Conservation (phyloP, 1,284 basidiomycete genomes). For the Trametes versicolor region DNA sequence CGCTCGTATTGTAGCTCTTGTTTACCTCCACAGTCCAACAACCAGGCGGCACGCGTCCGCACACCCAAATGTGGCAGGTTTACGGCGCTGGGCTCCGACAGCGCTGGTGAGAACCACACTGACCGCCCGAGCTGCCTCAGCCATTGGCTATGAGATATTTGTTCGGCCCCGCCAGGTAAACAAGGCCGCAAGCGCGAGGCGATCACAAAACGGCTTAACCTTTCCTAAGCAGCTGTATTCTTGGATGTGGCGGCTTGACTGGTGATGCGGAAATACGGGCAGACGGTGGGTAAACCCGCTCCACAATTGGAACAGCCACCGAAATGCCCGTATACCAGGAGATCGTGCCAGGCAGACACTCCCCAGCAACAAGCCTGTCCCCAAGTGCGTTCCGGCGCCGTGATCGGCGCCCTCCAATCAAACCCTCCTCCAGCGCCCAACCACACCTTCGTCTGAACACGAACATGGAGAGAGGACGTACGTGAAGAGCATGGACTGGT, state of each 20-base stretch:
- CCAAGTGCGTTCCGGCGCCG: neutral
- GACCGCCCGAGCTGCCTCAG: neutral
- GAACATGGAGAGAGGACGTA: conserved; percentile 50
- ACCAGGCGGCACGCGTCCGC: neutral
- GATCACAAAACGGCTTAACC: neutral
- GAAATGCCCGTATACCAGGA: neutral
- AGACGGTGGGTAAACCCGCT: neutral
- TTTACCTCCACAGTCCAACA: neutral
- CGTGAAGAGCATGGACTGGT: conserved; percentile 90
- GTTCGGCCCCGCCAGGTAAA: neutral
- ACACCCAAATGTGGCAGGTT: neutral
- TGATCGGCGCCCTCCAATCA: conserved; percentile 2
- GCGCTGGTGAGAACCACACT: neutral
- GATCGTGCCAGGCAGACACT: neutral
- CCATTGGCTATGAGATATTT: neutral
- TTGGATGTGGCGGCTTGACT: neutral
- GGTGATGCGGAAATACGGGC: neutral
- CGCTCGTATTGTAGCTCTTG: neutral
- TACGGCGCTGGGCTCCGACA: neutral
- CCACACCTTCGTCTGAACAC: neutral
- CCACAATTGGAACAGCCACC: conserved; percentile 4
- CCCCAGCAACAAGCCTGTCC: neutral
- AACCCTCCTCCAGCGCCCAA: conserved; percentile 14
- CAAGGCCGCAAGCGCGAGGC: neutral
- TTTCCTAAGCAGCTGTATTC: conserved; percentile 1